These are phyloP conservation scores for Ricinus communis DNA, from an alignment of 345 rosid genomes.

Conservation along the genomic window DNA sequence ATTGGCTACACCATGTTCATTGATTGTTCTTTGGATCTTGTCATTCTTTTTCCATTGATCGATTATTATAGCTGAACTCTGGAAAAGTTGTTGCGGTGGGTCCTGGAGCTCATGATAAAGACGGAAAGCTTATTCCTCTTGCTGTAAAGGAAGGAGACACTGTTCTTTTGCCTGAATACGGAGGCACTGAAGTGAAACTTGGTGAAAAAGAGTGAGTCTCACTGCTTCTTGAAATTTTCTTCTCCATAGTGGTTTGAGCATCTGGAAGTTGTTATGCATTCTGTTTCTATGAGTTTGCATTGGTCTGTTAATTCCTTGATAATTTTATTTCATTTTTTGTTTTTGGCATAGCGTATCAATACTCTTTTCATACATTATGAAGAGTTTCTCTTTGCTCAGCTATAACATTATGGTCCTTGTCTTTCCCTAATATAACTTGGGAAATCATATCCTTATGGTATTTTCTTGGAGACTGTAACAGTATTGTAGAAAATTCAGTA, in stretches of 20 bases:
- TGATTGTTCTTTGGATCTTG: no score
- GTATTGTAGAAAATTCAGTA: neutral
- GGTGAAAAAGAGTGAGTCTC: slow-evolving; percentile 29
- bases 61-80: slow-evolving; percentile 18
- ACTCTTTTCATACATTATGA: neutral
- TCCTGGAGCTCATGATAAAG: slow-evolving; percentile 25
- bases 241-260: neutral
- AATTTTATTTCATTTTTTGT: neutral
- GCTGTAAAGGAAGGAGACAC: slow-evolving; percentile 29
- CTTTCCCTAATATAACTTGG: neutral
- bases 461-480: neutral
- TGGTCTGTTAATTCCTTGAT: neutral
- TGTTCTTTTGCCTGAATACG: slow-evolving; percentile 32
- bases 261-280: neutral
- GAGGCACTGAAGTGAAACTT: slow-evolving; percentile 34
- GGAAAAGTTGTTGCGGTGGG: slow-evolving; percentile 30
- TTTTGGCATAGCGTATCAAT: neutral
- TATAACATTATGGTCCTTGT: neutral
- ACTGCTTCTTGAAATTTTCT: neutral
- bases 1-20: neutral
- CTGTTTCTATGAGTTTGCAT: neutral
- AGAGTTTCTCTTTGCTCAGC: neutral
- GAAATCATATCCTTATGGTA: neutral
- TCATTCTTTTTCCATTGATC: neutral
- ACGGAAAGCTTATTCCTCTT: slow-evolving; percentile 25